phyloP scores from a whole-genome alignment of 352 stramenopile genomes.

The Phytophthora gonapodyides region DNA sequence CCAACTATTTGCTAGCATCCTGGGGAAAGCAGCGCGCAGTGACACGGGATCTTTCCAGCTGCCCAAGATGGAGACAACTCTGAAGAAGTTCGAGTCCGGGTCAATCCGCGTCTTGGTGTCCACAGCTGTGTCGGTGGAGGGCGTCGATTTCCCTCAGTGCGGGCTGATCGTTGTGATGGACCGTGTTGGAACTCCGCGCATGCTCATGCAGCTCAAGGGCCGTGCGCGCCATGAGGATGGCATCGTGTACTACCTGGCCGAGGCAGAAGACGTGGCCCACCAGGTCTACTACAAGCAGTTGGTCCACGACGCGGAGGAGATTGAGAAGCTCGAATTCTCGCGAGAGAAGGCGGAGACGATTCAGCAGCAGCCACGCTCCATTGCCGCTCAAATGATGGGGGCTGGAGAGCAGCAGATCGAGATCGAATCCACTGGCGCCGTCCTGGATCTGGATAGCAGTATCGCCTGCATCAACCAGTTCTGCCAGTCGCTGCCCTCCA shows the following conservation, averaged over 20 bases:
- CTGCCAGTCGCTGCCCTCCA: slow-evolving; percentile 67
- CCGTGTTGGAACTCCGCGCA: slow-evolving; percentile 54
- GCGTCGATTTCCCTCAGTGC: slow-evolving; percentile 82
- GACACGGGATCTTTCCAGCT: slow-evolving; percentile 68
- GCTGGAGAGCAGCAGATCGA: slow-evolving; percentile 38
- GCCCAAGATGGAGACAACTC: slow-evolving; percentile 57
- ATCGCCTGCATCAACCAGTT: slow-evolving; percentile 80
- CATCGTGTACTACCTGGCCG: slow-evolving; percentile 74
- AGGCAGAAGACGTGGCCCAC: slow-evolving; percentile 54
- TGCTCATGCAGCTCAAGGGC: slow-evolving; percentile 75
- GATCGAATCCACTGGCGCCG: slow-evolving; percentile 61
- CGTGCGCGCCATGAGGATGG: slow-evolving; percentile 77
- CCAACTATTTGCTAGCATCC: slow-evolving; percentile 61
- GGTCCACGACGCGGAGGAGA: slow-evolving; percentile 47
- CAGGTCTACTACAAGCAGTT: slow-evolving; percentile 55
- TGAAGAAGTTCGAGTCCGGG: slow-evolving; percentile 64
- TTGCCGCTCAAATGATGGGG: slow-evolving; percentile 48
- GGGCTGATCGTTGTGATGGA: slow-evolving; percentile 69
- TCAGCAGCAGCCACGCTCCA: slow-evolving; percentile 57
- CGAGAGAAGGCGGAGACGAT: slow-evolving; percentile 68
- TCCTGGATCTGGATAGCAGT: slow-evolving; percentile 77
- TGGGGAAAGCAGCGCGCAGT: slow-evolving; percentile 53
- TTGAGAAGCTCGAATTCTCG: slow-evolving; percentile 67
- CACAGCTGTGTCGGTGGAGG: slow-evolving; percentile 78
- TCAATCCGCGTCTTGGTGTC: slow-evolving; percentile 66